phyloP scores from a whole-genome alignment of 768 basidiomycete genomes.

The Boletus rubroflammeus region DNA sequence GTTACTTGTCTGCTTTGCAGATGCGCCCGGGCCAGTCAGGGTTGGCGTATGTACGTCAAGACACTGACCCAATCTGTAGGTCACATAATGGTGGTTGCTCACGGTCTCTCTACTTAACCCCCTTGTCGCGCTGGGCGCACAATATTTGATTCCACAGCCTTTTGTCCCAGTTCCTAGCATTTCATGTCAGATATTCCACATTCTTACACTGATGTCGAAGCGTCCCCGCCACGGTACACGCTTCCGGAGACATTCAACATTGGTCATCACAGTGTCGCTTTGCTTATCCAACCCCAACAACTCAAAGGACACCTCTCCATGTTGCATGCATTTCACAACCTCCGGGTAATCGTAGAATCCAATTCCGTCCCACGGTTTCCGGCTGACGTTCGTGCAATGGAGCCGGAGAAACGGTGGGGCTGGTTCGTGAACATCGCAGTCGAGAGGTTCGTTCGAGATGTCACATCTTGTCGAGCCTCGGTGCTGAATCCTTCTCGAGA shows the following conservation, averaged over 20 bases:
- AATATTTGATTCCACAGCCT: no score
- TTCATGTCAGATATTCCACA: conserved; percentile 4
- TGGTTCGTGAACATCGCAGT: conserved; percentile 40
- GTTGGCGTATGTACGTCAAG: not conserved
- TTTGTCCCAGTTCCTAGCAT: not conserved
- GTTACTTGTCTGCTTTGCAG: no score
- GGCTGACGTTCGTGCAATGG: conserved; percentile 7
- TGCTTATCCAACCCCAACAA: conserved; percentile 23
- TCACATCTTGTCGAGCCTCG: not conserved
- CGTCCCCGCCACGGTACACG: conserved; percentile 4
- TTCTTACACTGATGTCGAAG: not conserved
- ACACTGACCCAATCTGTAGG: no score
- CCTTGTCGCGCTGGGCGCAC: not conserved
- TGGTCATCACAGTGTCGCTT: not conserved
- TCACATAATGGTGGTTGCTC: not conserved
- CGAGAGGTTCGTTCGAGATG: conserved; percentile 25
- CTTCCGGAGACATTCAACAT: conserved; percentile 18
- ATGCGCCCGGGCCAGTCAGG: no score
- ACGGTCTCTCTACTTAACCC: not conserved
- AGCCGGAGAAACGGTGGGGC: conserved; percentile 32
- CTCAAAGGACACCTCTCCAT: conserved; percentile 32
- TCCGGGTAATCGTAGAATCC: conserved; percentile 23
- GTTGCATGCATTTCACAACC: conserved; percentile 26
- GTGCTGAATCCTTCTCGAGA: conserved; percentile 11
- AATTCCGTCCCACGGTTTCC: conserved; percentile 12